Percentiles rank a stretch among this genome's conserved stretches.
These are phyloP conservation scores for Globisporangium cylindrosporum DNA, from an alignment of 352 stramenopile species.

Conservation along the genomic window DNA sequence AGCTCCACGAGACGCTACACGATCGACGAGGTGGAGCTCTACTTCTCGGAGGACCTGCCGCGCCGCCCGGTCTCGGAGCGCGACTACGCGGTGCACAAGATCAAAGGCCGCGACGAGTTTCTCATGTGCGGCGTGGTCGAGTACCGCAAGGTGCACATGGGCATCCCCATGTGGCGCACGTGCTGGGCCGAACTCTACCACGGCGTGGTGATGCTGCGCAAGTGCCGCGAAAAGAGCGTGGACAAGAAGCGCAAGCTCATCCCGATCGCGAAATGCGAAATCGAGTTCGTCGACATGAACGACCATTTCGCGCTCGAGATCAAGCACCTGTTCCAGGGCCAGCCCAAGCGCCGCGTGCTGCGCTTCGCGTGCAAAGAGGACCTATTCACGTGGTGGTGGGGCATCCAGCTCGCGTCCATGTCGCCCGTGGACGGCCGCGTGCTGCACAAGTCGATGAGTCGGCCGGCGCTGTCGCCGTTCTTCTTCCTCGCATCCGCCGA, in stretches of 20 bases:
- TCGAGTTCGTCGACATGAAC: slow-evolving; percentile 53
- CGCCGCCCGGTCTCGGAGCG: slow-evolving; percentile 22
- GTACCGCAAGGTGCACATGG: slow-evolving; percentile 40
- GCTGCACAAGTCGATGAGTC: slow-evolving; percentile 49
- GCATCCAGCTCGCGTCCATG: slow-evolving; percentile 55
- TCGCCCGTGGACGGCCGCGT: slow-evolving; percentile 42
- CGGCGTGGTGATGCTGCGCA: slow-evolving; percentile 60
- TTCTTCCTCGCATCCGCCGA: slow-evolving; percentile 52
- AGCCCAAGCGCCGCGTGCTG: slow-evolving; percentile 35
- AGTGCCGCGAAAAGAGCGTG: slow-evolving; percentile 44
- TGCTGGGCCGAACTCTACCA: slow-evolving; percentile 72
- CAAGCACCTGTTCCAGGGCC: slow-evolving; percentile 56
- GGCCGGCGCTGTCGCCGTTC: slow-evolving; percentile 35
- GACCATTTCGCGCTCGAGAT: slow-evolving; percentile 46
- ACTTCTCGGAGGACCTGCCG: slow-evolving; percentile 54
- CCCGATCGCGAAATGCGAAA: slow-evolving; percentile 39
- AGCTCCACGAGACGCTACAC: slow-evolving; percentile 47
- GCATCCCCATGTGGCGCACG: slow-evolving; percentile 41
- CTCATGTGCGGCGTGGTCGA: slow-evolving; percentile 53
- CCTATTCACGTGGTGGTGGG: slow-evolving; percentile 80
- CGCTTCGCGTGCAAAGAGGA: slow-evolving; percentile 52
- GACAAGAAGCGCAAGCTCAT: slow-evolving; percentile 55
- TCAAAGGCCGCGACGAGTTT: slow-evolving; percentile 42
- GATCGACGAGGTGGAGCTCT: slow-evolving; percentile 62
- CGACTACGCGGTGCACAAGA: slow-evolving; percentile 56